A percentile compares a stretch with the other conserved stretches of the same genome.
Evolutionary conservation across 2,329 filamentous ascomycete species (phyloP).

Genomic region (Clonostachys chloroleuca): DNA sequence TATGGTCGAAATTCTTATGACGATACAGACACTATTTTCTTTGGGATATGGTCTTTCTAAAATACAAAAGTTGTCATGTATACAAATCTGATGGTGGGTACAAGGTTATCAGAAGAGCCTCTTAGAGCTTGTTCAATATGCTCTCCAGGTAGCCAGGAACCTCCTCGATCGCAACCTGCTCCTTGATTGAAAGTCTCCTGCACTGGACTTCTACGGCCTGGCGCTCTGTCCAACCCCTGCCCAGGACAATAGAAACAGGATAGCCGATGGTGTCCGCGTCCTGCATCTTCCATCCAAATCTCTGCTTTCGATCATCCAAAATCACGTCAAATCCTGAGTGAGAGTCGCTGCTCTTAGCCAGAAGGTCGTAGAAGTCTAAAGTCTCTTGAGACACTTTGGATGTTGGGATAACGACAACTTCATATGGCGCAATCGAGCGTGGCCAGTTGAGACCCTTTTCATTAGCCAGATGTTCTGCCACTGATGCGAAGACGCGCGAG

Average conservation of each 20-base stretch:
- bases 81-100: no score
- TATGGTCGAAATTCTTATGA: no score
- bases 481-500: conserved; percentile 82
- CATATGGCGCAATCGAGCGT: conserved; percentile 77
- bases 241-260: conserved; percentile 76
- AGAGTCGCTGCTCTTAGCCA: conserved; percentile 25
- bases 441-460: conserved; percentile 82
- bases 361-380: conserved; percentile 57
- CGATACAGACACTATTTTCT: no score
- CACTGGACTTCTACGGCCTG: conserved; percentile 75
- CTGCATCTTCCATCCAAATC: conserved; percentile 78
- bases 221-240: conserved; percentile 59
- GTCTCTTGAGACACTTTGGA: conserved; percentile 41
- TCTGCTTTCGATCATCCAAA: conserved; percentile 67
- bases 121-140: conserved; percentile 30
- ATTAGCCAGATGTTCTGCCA: conserved; percentile 73
- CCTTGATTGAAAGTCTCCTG: conserved; percentile 58
- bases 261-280: conserved; percentile 91
- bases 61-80: no score
- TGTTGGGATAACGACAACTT: conserved; percentile 61
- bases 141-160: conserved; percentile 31
- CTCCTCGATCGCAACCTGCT: conserved; percentile 47
- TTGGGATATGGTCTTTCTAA: no score
- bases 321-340: conserved; percentile 52
- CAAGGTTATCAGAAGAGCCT: no score